Evolutionary conservation across 1,284 basidiomycete species (phyloP), one percentile per base, ranked within the genome.

Genomic region (Cryptococcus sp.): DNA sequence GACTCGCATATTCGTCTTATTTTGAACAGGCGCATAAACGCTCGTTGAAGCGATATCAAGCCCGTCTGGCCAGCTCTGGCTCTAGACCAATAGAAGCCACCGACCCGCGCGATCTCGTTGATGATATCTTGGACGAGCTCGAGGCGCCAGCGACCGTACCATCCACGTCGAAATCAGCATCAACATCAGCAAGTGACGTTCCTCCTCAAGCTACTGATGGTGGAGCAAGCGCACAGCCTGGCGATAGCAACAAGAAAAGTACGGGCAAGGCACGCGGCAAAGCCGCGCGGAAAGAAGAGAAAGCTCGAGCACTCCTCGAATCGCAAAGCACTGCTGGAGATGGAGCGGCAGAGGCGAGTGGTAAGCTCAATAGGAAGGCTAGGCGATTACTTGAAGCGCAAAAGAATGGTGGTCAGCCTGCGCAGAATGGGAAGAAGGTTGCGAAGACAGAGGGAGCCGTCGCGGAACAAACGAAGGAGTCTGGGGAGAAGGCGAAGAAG

Each of bases 41-140:
- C 50, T 64, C 67, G 3, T 39, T 62, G 10, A 72, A 70, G 53
- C 65, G 73, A 39, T 71, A 67, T 57, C 40, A 53, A 31, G n/a
- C 42, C 11, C 60, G 57, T 5, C 50, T 35, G 10, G 31, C 31
- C 31, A 35, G 31, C 31, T 35, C 31, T 13, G 13, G 31, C 31
- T 71, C 20, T 57, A 17, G 35, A 46, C 47, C 38, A 56, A 50
- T 15, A 22, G 51, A 47, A 13, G 46, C 42, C 19, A 40, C 50
- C 17, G 73, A 75, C 56, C 66, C 71, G 6, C 59, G 73, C 25
- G 64, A 69, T 25, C 49, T 75, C 3, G 69, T 72, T 15, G 59
- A 61, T n/a, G 59, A 65, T 20, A 69, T 75, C 25, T 40, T 68
- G 5, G 62, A 54, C 13, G 51, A 61, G 8, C 50, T 69, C 40